Conservation (phyloP, 2,329 filamentous ascomycete genomes). For the Colletotrichum tabaci region DNA sequence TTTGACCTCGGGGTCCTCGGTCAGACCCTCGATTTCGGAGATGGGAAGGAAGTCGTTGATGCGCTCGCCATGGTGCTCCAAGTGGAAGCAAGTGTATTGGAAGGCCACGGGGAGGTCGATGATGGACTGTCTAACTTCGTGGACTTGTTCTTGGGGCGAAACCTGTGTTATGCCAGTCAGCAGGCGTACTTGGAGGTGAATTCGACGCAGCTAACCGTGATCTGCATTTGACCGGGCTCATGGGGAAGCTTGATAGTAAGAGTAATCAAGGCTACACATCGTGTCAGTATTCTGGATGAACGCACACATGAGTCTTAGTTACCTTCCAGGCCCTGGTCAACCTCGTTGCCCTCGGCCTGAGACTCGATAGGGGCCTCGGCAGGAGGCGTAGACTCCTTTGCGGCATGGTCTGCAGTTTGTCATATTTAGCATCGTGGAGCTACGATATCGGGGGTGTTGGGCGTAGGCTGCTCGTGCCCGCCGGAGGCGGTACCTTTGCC, state of each 20-base stretch:
- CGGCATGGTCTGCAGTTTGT: conserved; percentile 27
- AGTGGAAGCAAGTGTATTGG: conserved; percentile 98
- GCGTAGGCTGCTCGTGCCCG: background rate
- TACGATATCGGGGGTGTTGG: background rate
- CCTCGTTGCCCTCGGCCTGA: conserved; percentile 21
- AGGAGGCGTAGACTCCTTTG: conserved; percentile 25
- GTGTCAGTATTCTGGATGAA: conserved; percentile 40
- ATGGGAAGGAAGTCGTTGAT: conserved; percentile 97
- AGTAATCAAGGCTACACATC: conserved; percentile 66
- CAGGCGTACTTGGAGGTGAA: conserved; percentile 16
- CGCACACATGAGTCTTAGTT: background rate
- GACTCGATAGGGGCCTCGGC: conserved; percentile 19
- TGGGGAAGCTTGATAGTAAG: conserved; percentile 87
- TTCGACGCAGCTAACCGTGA: conserved; percentile 75
- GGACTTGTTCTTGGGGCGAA: conserved; percentile 93
- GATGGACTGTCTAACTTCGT: conserved; percentile 96
- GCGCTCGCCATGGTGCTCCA: conserved; percentile 88
- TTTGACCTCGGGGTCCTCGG: conserved; percentile 81
- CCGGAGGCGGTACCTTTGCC: conserved; percentile 34
- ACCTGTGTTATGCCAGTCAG: conserved; percentile 67
- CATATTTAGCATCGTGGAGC: conserved; percentile 24
- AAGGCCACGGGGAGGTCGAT: conserved; percentile 94
- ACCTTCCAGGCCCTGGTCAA: conserved; percentile 39
- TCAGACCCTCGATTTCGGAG: conserved; percentile 87
- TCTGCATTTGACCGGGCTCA: conserved; percentile 82